These are phyloP conservation scores for Pestalotiopsis sp. DNA, from an alignment of 2,329 filamentous ascomycete genomes.

Conservation along the genomic window DNA sequence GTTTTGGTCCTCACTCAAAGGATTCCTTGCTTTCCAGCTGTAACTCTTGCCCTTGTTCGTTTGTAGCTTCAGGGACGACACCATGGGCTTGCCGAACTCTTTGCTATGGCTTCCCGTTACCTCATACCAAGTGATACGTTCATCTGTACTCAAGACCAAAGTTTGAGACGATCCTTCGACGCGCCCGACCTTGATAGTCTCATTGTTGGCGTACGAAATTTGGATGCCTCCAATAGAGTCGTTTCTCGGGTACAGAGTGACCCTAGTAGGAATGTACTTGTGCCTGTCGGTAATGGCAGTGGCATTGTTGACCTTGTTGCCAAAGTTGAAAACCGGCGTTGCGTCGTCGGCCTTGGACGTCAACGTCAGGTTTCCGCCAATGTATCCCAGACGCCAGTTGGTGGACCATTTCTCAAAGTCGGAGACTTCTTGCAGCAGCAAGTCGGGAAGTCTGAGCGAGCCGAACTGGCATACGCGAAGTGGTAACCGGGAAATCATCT, in stretches of 20 bases:
- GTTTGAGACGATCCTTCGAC: background rate
- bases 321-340: background rate
- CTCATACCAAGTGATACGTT: background rate
- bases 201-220: background rate
- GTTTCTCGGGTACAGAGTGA: background rate
- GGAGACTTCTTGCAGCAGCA: background rate
- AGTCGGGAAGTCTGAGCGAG: background rate
- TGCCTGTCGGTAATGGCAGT: background rate
- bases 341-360: background rate
- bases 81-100: background rate
- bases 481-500: background rate
- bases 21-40: background rate
- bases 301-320: background rate
- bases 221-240: background rate
- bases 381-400: background rate
- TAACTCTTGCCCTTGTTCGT: background rate
- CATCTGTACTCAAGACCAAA: background rate
- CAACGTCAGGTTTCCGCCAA: background rate
- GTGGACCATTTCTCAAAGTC: background rate
- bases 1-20: background rate
- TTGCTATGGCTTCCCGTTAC: background rate
- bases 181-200: background rate
- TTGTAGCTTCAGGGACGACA: background rate
- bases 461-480: background rate
- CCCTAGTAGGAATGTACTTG: background rate